Percentiles rank a stretch among this genome's conserved stretches.
Conservation (phyloP, 192 early-diverging fungal genomes). For the Umbelopsis sp. region DNA sequence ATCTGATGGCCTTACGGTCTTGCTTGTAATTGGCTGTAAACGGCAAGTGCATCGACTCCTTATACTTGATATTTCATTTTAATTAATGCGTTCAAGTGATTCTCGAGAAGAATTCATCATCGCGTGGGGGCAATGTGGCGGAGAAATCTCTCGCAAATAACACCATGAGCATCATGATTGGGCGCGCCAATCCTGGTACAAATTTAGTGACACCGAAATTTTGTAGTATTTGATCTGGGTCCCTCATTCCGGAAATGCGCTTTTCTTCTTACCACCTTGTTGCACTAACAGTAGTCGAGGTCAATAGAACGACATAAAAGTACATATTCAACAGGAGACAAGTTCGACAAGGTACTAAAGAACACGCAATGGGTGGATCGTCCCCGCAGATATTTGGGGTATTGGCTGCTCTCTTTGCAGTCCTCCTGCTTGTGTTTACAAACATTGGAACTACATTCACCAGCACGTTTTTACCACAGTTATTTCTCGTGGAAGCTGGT, state of each 20-base stretch:
- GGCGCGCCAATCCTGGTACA: background rate
- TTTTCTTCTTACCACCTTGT: background rate
- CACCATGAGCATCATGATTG: background rate
- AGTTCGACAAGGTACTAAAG: too few species aligned
- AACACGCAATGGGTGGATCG: background rate
- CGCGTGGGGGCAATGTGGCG: background rate
- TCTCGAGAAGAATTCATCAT: background rate
- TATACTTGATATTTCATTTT: too few species aligned
- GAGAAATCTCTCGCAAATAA: background rate
- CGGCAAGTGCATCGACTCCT: too few species aligned
- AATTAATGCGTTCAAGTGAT: too few species aligned
- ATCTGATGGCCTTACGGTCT: too few species aligned
- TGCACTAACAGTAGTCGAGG: background rate
- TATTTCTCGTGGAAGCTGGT: conserved; percentile 12
- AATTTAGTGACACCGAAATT: background rate
- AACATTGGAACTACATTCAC: conserved; percentile 33
- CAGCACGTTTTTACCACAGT: conserved; percentile 25
- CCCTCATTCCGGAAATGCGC: background rate
- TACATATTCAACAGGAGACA: too few species aligned
- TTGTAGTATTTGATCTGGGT: background rate
- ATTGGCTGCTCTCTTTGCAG: conserved; percentile 1
- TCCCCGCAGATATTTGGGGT: conserved; percentile 13
- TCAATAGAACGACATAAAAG: background rate
- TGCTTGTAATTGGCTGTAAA: too few species aligned
- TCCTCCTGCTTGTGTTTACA: conserved; percentile 18